Evolutionary conservation across 306 rosid species (phyloP).

Genomic region (Morella rubra): DNA sequence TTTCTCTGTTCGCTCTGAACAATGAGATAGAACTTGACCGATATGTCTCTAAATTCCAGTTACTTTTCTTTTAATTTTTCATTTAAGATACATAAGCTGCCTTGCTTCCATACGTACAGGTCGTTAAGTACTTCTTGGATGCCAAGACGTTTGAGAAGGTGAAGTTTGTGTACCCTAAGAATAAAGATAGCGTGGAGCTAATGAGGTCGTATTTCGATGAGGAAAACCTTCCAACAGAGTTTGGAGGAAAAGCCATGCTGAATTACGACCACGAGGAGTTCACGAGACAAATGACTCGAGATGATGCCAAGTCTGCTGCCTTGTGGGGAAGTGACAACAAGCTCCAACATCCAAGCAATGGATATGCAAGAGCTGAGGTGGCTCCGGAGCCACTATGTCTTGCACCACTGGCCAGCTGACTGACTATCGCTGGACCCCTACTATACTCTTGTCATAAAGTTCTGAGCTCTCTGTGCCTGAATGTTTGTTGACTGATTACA

Average conservation of each 20-base stretch:
- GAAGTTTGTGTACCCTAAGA: constrained; percentile 77
- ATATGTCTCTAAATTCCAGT: not conserved
- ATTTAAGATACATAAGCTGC: not conserved
- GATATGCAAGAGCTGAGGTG: constrained; percentile 48
- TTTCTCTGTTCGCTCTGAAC: not conserved
- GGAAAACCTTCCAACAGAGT: constrained; percentile 77
- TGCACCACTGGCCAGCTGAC: constrained; percentile 25
- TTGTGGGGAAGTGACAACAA: constrained; percentile 56
- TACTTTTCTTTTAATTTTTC: not conserved
- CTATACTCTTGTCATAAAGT: not conserved
- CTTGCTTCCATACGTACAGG: constrained; percentile 43
- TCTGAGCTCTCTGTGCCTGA: not conserved
- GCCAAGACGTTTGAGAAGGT: constrained; percentile 83
- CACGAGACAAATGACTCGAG: constrained; percentile 65
- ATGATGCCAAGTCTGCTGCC: constrained; percentile 64
- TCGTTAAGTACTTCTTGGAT: constrained; percentile 85
- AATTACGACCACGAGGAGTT: constrained; percentile 73
- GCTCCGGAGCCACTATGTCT: constrained; percentile 38
- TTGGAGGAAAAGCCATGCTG: constrained; percentile 74
- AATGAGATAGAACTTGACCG: not conserved
- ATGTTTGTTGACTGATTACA: not conserved
- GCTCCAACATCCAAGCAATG: constrained; percentile 35
- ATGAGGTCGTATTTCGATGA: constrained; percentile 77
- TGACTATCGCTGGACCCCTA: not conserved
- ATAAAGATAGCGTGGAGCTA: constrained; percentile 77